Conservation (phyloP, 2,329 filamentous ascomycete genomes). For the Keithomyces neogunnii region DNA sequence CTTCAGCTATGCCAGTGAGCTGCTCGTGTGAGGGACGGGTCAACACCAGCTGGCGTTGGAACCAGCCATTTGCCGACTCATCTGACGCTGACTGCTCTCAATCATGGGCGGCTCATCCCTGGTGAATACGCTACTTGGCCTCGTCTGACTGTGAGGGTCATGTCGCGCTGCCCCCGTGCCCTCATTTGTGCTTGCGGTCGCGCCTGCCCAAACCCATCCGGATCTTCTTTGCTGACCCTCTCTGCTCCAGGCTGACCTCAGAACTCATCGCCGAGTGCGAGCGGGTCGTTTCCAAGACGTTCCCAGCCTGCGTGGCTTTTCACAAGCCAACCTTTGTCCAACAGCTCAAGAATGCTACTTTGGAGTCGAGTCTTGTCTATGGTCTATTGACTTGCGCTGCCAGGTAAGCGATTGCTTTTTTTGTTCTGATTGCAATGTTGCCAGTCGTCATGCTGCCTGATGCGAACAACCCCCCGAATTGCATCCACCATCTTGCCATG, state of each 20-base stretch:
- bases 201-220: neutral
- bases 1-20: neutral
- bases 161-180: neutral
- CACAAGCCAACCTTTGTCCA: conserved; percentile 55
- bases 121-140: no score
- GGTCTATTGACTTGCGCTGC: conserved; percentile 49
- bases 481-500: no score
- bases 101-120: no score
- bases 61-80: no score
- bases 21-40: neutral
- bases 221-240: conserved; percentile 10
- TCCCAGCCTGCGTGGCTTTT: conserved; percentile 53
- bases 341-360: conserved; percentile 47
- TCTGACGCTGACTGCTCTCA: no score
- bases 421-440: neutral
- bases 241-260: conserved; percentile 37
- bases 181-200: neutral
- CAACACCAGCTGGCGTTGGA: no score
- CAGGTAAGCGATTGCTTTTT: conserved; percentile 35
- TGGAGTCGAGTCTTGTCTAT: conserved; percentile 49
- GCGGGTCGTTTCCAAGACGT: conserved; percentile 51
- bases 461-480: no score
- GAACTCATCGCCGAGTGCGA: conserved; percentile 52
- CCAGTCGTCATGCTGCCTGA: no score
- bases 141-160: neutral